Percentiles rank a stretch among this genome's conserved stretches.
Evolutionary conservation across 345 rosid genomes (phyloP).

Genomic region (Conringia planisiliqua): DNA sequence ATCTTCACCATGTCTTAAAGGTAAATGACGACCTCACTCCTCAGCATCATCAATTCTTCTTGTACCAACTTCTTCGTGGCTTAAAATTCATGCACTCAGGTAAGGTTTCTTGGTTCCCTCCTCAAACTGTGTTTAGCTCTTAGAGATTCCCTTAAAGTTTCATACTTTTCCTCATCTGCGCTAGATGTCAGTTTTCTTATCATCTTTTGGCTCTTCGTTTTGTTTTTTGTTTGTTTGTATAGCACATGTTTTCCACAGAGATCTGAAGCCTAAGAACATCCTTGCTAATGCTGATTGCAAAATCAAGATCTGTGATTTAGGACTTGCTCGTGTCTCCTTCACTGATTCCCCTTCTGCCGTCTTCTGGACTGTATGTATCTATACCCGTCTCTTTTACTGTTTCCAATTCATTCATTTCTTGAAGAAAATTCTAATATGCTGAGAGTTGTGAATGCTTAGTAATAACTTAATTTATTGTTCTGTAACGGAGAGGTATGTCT

Average conservation of each 20-base stretch:
- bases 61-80: conserved; percentile 97
- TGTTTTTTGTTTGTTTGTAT: neutral
- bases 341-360: conserved; percentile 90
- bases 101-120: conserved; percentile 37
- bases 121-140: conserved; percentile 1
- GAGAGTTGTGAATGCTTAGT: neutral
- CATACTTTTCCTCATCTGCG: neutral
- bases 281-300: conserved; percentile 98
- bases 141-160: neutral
- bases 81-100: conserved; percentile 94
- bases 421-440: neutral
- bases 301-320: conserved; percentile 95
- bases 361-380: conserved; percentile 92
- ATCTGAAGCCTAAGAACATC: conserved; percentile 91
- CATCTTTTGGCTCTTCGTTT: neutral
- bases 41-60: conserved; percentile 92
- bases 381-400: conserved; percentile 19
- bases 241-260: conserved; percentile 96
- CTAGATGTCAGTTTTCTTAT: neutral
- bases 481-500: conserved; percentile 14
- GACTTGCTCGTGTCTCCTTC: conserved; percentile 96
- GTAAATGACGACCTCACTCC: conserved; percentile 86
- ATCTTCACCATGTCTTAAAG: conserved; percentile 88
- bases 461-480: neutral
- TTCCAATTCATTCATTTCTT: neutral